phyloP scores from a whole-genome alignment of 2,329 filamentous ascomycete species.

The Penicillium janthinellum region DNA sequence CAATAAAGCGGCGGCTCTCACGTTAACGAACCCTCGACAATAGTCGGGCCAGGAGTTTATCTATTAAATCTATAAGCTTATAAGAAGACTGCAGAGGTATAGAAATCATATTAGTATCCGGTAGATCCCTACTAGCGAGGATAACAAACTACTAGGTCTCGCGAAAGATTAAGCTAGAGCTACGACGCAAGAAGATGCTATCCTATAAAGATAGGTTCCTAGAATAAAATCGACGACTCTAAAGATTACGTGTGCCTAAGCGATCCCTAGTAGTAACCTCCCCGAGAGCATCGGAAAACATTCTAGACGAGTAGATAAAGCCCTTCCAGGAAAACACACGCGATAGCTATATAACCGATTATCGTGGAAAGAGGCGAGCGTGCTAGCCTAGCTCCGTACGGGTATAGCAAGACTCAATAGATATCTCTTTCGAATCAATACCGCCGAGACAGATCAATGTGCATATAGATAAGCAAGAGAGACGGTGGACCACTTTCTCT shows the following conservation, averaged over 20 bases:
- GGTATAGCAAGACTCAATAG: conserved; percentile 35
- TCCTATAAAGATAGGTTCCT: conserved; percentile 12
- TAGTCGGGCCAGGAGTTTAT: conserved; percentile 25
- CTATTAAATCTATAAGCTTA: conserved; percentile 25
- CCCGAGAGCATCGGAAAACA: conserved; percentile 28
- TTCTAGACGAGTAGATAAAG: conserved; percentile 26
- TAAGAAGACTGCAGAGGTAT: conserved; percentile 22
- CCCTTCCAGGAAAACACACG: conserved; percentile 33
- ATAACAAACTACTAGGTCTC: conserved; percentile 22
- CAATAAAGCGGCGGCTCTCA: conserved; percentile 29
- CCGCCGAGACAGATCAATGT: conserved; percentile 12
- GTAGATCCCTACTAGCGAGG: conserved; percentile 20
- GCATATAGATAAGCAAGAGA: conserved; percentile 16
- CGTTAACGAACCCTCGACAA: conserved; percentile 23
- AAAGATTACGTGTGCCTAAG: conserved; percentile 25
- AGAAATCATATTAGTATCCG: conserved; percentile 23
- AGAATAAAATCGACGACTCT: conserved; percentile 30
- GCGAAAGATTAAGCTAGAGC: conserved; percentile 26
- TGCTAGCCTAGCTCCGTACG: conserved; percentile 32
- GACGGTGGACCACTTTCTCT: conserved; percentile 19
- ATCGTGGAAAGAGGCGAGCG: conserved; percentile 32
- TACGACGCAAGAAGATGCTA: conserved; percentile 22
- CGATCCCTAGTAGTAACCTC: conserved; percentile 16
- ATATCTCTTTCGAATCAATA: conserved; percentile 23
- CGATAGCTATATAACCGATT: conserved; percentile 25